Base-by-base conservation (phyloP, 1,139 yeast species). In the Groenewaldozyma sp. region DNA sequence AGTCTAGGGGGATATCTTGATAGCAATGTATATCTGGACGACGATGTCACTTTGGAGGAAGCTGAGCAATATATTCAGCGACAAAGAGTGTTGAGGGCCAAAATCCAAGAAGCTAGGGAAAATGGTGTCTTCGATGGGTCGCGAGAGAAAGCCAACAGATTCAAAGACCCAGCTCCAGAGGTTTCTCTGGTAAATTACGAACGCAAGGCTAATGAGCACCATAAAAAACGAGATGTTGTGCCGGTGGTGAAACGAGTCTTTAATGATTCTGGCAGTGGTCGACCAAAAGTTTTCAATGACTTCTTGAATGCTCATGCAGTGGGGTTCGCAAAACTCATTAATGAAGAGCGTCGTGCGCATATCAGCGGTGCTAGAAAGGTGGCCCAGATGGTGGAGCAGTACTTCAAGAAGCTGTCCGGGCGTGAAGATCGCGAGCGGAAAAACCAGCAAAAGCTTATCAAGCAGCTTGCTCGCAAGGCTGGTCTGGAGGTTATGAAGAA, bases 401-500 rank as follows among this genome's bases (percentile, higher is more conserved):
- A 91, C 63, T 91, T 87, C 64, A 82, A 82, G 52, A 78, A 87
- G 59, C 71, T 83, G 42, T 78, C 80, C 1, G 95, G 95, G 39
- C 95, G 94, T 35, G 87, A 83, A 48, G 97, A 91, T 49, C 74
- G 94, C 46, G 73, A 78, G 45, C 72, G 73, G 16, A 88, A 83
- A 51, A 82, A 71, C 48, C 75, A 75, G 44, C 67, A 64, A 35
- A 56, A 62, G 37, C 50, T 56, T 9, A 67, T 82, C 45, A 68
- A 71, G 42, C 76, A 73, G 42, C 62, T 88, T 27, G 94, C 96
- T 24, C 75, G 87, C 50, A 70, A 78, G 41, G 84, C 94, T 0
- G 79, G 83, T 1, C 80, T 77, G 49, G 88, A 91, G 28, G 95
- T 91, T 7, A 80, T 81, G 63, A 86, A 80, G 56, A 78, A 94